These are phyloP conservation scores for Microascus cirrosus DNA, from an alignment of 2,329 filamentous ascomycete species.

Conservation along the genomic window DNA sequence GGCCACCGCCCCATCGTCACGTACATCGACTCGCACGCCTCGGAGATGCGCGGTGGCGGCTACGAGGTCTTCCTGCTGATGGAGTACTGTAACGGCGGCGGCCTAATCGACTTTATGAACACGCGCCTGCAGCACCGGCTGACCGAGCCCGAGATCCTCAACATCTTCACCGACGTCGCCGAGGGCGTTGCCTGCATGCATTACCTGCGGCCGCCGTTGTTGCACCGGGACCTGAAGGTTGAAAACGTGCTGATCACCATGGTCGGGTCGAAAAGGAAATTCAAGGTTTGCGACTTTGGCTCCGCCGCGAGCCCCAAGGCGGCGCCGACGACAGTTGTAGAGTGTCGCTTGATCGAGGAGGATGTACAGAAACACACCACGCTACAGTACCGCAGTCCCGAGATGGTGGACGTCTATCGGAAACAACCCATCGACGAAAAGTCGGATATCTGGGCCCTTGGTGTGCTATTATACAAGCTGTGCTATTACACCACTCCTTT, in stretches of 20 bases:
- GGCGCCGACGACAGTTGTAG: slow-evolving; percentile 74
- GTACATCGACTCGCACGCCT: slow-evolving; percentile 97
- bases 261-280: slow-evolving; percentile 55
- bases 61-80: slow-evolving; percentile 98
- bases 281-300: slow-evolving; percentile 98
- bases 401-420: slow-evolving; percentile 97
- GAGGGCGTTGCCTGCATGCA: slow-evolving; percentile 99
- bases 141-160: slow-evolving; percentile 93
- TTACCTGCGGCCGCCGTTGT: slow-evolving; percentile 84
- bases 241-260: slow-evolving; percentile 90
- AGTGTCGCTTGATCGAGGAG: slow-evolving; percentile 89
- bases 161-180: slow-evolving; percentile 92
- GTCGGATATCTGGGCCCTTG: slow-evolving; percentile 95
- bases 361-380: slow-evolving; percentile 96
- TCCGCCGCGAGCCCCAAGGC: slow-evolving; percentile 76
- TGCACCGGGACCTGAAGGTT: slow-evolving; percentile 93
- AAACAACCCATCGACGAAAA: slow-evolving; percentile 97
- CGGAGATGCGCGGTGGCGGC: slow-evolving; percentile 80
- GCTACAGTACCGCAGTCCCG: slow-evolving; percentile 91
- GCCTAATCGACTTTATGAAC: slow-evolving; percentile 99
- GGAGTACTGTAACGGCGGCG: slow-evolving; percentile 93
- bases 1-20: slow-evolving; percentile 93
- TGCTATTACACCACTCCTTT: slow-evolving; percentile 99
- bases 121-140: slow-evolving; percentile 90
- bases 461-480: slow-evolving; percentile 90